Base-by-base conservation (phyloP, 2,329 filamentous ascomycete genomes). In the Colletotrichum tropicicola region DNA sequence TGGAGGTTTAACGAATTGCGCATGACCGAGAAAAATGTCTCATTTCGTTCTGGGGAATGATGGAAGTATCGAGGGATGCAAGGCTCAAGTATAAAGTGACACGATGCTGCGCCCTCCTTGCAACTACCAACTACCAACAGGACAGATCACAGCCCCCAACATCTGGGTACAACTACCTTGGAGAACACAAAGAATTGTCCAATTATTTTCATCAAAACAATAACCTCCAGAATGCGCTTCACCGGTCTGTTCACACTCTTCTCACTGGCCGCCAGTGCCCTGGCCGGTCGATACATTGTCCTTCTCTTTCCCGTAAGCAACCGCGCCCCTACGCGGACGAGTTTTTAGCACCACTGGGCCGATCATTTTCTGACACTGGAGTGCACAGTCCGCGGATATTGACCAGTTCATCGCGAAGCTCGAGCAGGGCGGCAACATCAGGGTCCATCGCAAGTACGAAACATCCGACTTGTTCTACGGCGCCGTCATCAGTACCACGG, bases 401-500 rank as follows among this genome's bases (percentile, higher is more conserved):
- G 56, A 59, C 30, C n/a, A 17, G 1, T 65, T 65, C 32, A 7
- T 58, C 5, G 44, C 15, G 5, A 62, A 51, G 21, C 49, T 68
- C 30, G 19, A 19, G 19, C 21, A 48, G 15, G 32, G 41, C 15
- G 37, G 52, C 28, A 9, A 25, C 12, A 19, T 56, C 21, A 15
- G 23, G 12, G 52, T 65, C 5, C 3, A 44, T 28, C 15, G 19
- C 5, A 30, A 19, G n/a, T 56, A 39, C 19, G 15, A 58, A 21
- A 12, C 21, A n/a, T 9, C 25, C 25, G n/a, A 4, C n/a, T 21
- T 1, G 13, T 35, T 56, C 17, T 21, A 56, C 43, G 63, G 66
- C 15, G 47, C 56, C 30, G 55, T 59, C 27, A 53, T 69, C 28
- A 21, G 45, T 28, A 64, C 62, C 30, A 30, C 54, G 12, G 17